Conservation (phyloP, 1,284 basidiomycete genomes). For the Phellopilus nigrolimitatus region DNA sequence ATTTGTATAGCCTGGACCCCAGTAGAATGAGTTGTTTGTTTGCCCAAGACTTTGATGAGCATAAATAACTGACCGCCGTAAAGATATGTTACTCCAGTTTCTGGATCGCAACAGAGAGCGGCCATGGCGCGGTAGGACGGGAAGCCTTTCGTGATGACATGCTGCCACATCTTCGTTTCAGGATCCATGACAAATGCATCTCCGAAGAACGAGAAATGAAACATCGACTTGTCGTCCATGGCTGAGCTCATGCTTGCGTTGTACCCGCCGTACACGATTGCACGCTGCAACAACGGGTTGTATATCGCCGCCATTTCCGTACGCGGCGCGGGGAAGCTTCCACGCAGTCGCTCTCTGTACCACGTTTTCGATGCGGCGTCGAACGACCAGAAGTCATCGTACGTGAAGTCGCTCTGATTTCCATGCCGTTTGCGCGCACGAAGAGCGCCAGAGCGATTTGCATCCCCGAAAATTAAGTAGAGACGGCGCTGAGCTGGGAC, state of each 20-base stretch:
- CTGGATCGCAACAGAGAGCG: slow-evolving; percentile 29
- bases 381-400: slow-evolving; percentile 41
- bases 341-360: slow-evolving; percentile 34
- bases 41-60: not conserved
- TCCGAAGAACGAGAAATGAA: slow-evolving; percentile 34
- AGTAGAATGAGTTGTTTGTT: not conserved
- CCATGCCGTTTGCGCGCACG: slow-evolving; percentile 27
- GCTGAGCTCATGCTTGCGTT: slow-evolving; percentile 31
- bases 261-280: slow-evolving; percentile 38
- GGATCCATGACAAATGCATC: slow-evolving; percentile 34
- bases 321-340: slow-evolving; percentile 36
- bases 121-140: slow-evolving; percentile 32
- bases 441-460: slow-evolving; percentile 29
- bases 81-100: slow-evolving; percentile 34
- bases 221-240: slow-evolving; percentile 22
- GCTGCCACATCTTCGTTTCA: slow-evolving; percentile 26
- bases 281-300: slow-evolving; percentile 33
- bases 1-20: slow-evolving; percentile 31
- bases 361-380: slow-evolving; percentile 32
- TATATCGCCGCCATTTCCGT: slow-evolving; percentile 35
- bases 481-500: slow-evolving; percentile 28
- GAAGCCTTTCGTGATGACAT: slow-evolving; percentile 32
- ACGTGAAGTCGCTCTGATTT: slow-evolving; percentile 25
- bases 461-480: slow-evolving; percentile 35
- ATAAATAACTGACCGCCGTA: slow-evolving; percentile 25